phyloP scores from a whole-genome alignment of 176 grass and related monocot genomes.

The Cenchrus americanus region DNA sequence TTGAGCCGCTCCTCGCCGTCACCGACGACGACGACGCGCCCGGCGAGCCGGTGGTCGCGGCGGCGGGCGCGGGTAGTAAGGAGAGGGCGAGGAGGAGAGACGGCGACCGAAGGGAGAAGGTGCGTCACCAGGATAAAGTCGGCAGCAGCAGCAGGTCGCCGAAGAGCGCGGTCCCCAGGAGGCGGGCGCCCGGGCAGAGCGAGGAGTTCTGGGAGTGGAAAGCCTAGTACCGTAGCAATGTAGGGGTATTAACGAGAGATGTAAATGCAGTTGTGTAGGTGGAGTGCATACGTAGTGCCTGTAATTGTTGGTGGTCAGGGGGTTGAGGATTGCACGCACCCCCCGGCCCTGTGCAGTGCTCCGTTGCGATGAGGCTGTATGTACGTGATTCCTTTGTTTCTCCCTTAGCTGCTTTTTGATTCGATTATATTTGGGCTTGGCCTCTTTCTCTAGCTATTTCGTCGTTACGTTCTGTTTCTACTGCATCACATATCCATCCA shows the following conservation, averaged over 20 bases:
- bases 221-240: not conserved
- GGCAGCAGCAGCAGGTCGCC: not conserved
- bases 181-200: not conserved
- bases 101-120: not conserved
- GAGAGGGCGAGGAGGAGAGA: not conserved
- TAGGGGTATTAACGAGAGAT: not conserved
- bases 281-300: too few species aligned
- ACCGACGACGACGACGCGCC: constrained; percentile 34
- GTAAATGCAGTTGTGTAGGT: too few species aligned
- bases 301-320: too few species aligned
- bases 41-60: constrained; percentile 22
- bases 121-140: not conserved
- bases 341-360: too few species aligned
- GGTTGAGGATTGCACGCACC: too few species aligned
- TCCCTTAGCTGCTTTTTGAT: too few species aligned
- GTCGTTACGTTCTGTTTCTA: too few species aligned
- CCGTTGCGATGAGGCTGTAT: too few species aligned
- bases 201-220: constrained; percentile 62
- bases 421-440: too few species aligned
- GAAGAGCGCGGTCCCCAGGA: not conserved
- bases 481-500: too few species aligned
- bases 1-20: constrained; percentile 61
- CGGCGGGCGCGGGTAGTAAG: not conserved
- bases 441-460: too few species aligned
- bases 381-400: too few species aligned